These are phyloP conservation scores for Sugiyamaella chiloensis DNA, from an alignment of 805 yeast genomes.

Conservation along the genomic window DNA sequence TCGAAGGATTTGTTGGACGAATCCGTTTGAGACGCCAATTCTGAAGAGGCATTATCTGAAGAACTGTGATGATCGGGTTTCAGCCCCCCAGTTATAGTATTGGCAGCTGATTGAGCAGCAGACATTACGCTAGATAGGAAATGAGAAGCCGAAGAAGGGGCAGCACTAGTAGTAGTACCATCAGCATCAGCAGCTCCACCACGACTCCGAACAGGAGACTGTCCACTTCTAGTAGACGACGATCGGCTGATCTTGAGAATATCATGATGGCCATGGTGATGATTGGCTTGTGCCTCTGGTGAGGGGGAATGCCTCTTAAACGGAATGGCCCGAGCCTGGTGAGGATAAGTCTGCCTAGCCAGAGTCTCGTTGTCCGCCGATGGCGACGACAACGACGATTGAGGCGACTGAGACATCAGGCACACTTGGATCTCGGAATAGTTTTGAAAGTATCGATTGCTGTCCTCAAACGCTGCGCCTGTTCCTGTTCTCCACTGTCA, in stretches of 20 bases:
- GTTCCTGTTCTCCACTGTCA: no score
- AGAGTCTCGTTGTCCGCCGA: neutral
- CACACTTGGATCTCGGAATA: no score
- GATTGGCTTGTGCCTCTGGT: neutral
- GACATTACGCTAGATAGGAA: constrained; percentile 25
- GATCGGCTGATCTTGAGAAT: neutral
- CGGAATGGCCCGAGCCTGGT: constrained; percentile 9
- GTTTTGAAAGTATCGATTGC: no score
- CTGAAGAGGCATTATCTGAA: constrained; percentile 5
- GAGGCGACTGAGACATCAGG: neutral
- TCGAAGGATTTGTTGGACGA: neutral
- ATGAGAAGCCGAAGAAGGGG: constrained; percentile 16
- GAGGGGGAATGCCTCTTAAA: constrained; percentile 5
- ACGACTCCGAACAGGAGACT: neutral
- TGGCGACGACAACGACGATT: neutral
- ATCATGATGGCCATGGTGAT: constrained; percentile 2
- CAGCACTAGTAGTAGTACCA: neutral
- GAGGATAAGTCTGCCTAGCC: neutral
- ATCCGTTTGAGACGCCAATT: constrained; percentile 1
- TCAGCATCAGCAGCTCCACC: neutral
- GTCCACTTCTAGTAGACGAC: neutral
- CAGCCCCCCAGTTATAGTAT: constrained; percentile 24
- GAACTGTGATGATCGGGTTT: constrained; percentile 10
- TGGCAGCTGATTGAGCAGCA: constrained; percentile 33
- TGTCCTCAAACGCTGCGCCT: no score